These are phyloP conservation scores for Wallacemonas sp. DNA, from an alignment of 208 protist genomes.

Conservation along the genomic window DNA sequence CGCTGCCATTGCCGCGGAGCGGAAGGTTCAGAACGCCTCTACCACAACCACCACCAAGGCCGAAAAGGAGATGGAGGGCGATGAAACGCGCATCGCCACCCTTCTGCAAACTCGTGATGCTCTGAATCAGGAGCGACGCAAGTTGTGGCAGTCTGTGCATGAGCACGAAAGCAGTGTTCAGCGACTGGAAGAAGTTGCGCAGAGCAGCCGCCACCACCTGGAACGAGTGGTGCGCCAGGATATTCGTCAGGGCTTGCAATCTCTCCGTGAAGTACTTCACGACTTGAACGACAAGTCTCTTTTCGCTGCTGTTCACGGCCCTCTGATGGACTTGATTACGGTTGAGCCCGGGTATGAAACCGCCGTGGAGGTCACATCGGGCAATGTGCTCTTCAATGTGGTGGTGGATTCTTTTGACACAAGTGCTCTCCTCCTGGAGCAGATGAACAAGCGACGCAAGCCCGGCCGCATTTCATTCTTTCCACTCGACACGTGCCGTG, in stretches of 20 bases:
- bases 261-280: conserved; percentile 72
- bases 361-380: conserved; percentile 95
- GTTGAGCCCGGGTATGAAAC: conserved; percentile 86
- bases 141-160: conserved; percentile 76
- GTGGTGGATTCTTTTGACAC: conserved; percentile 97
- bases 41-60: conserved; percentile 25
- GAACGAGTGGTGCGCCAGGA: conserved; percentile 76
- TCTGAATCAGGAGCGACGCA: conserved; percentile 73
- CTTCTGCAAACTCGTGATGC: conserved; percentile 45
- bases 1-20: not conserved
- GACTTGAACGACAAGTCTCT: conserved; percentile 57
- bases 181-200: conserved; percentile 44
- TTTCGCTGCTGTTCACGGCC: conserved; percentile 90
- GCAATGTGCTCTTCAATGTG: conserved; percentile 96
- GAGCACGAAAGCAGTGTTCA: conserved; percentile 70
- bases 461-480: conserved; percentile 97
- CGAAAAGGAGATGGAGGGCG: conserved; percentile 44
- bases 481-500: conserved; percentile 93
- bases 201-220: conserved; percentile 49
- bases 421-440: conserved; percentile 86
- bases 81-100: conserved; percentile 33
- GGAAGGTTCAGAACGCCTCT: not conserved
- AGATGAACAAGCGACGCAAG: conserved; percentile 89
- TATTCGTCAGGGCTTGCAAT: conserved; percentile 84
- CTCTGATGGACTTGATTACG: conserved; percentile 95